Conservation (phyloP, 164 flowering plant species). For the Liriodendron chinense region DNA sequence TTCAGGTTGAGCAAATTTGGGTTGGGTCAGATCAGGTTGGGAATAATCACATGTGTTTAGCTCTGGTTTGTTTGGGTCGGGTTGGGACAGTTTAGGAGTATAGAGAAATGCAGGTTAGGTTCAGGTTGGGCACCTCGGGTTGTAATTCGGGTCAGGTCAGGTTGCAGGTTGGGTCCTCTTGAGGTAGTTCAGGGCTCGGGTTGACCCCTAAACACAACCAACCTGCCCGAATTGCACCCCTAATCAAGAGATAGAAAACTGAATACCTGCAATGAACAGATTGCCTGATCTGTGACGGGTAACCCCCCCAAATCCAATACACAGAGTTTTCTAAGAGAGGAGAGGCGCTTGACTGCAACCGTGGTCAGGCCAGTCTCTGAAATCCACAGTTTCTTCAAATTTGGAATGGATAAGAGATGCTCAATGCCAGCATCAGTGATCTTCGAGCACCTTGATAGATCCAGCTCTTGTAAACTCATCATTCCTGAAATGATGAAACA, state of each 20-base stretch:
- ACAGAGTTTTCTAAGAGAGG: constrained; percentile 55
- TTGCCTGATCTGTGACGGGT: constrained; percentile 65
- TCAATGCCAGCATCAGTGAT: constrained; percentile 66
- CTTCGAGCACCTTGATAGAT: constrained; percentile 61
- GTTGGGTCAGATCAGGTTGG: no score
- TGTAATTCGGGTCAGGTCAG: no score
- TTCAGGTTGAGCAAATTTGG: no score
- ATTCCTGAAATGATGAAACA: constrained; percentile 34
- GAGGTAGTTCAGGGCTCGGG: no score
- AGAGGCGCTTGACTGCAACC: constrained; percentile 49
- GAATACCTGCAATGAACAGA: constrained; percentile 65
- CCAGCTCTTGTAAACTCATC: constrained; percentile 58
- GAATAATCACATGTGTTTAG: no score
- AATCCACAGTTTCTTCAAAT: constrained; percentile 55
- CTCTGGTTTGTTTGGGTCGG: no score
- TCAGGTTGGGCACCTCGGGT: no score
- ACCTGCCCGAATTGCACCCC: no score
- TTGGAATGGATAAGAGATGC: constrained; percentile 64
- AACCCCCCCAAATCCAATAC: constrained; percentile 87
- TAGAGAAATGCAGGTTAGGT: no score
- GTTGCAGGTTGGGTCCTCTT: no score
- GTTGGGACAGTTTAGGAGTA: no score
- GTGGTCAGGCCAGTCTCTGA: constrained; percentile 72
- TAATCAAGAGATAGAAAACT: background rate
- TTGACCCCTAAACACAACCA: background rate